Percentiles rank a stretch among this genome's conserved stretches.
phyloP scores from a whole-genome alignment of 225 moss, liverwort and hornwort species.

The Physcomitrium patens region DNA sequence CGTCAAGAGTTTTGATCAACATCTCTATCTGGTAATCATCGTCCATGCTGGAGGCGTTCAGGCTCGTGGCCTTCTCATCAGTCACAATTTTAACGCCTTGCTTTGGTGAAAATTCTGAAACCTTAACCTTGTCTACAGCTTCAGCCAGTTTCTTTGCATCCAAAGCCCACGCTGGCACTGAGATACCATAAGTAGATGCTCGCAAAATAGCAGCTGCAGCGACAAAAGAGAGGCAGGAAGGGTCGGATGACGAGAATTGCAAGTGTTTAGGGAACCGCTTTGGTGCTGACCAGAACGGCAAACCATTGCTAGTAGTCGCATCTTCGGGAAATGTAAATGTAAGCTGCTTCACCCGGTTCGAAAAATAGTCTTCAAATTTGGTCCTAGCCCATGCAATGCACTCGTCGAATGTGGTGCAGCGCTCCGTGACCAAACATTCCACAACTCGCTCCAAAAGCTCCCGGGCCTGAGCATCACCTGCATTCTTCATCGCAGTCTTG shows the following conservation, averaged over 20 bases:
- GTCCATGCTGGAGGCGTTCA: constrained; percentile 34
- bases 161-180: constrained; percentile 35
- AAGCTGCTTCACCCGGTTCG: constrained; percentile 47
- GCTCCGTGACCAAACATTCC: constrained; percentile 68
- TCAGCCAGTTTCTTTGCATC: constrained; percentile 32
- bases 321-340: constrained; percentile 46
- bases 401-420: constrained; percentile 60
- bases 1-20: constrained; percentile 37
- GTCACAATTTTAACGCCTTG: constrained; percentile 47
- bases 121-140: constrained; percentile 32
- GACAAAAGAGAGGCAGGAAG: constrained; percentile 37
- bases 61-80: constrained; percentile 43
- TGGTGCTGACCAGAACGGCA: constrained; percentile 50
- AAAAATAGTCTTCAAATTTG: constrained; percentile 43
- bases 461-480: constrained; percentile 75
- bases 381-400: constrained; percentile 66
- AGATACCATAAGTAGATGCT: constrained; percentile 29
- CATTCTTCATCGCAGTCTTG: constrained; percentile 61
- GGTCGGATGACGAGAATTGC: constrained; percentile 33
- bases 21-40: constrained; percentile 43
- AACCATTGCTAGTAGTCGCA: constrained; percentile 44
- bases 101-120: constrained; percentile 40
- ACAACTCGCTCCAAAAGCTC: constrained; percentile 72
- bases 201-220: constrained; percentile 38
- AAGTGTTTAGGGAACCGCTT: constrained; percentile 43